Base-by-base conservation (phyloP, 371 early-diverging fungal genomes). In the Thermomucor indicae-seudaticae region DNA sequence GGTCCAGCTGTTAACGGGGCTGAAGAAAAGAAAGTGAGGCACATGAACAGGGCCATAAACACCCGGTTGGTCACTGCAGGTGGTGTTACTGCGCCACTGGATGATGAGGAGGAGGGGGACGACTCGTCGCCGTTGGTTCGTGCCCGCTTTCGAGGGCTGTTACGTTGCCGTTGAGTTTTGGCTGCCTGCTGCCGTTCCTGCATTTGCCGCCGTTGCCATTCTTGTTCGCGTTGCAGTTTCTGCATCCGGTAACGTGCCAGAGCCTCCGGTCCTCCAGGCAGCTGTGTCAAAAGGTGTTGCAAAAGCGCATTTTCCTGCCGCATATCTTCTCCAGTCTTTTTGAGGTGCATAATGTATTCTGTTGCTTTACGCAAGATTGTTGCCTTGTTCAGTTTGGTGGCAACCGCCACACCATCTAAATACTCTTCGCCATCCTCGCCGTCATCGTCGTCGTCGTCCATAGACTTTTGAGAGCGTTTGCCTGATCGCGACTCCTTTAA, bases 351-450 rank as follows among this genome's bases (percentile, higher is more conserved):
- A 51, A 94, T 93, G 63, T 94, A 93, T 62, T 94, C 92, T 0
- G 93, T 91, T 0, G 92, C 86, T 51, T 91, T 91, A 31, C 89
- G 75, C 53, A 94, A 58, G 34, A 94, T 86, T 1, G 92, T 92
- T 0, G 95, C 95, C 67, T 94, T 94, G 75, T 94, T 92, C 24
- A 89, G 72, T 50, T 91, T 92, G 8, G 88, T 85, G 0, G 88
- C 88, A 1, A 83, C 84, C 1, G 79, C 66, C 6, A 81, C 83
- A 24, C 84, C 84, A 41, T 85, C 88, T 1, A 85, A 72, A 45
- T 79, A 80, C 43, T 84, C 84, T 45, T 77, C 77, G 2, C 77
- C 78, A 19, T 80, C 80, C 11, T 83, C 84, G 6, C 70, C 81
- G 5, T 74, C 82, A 14, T 77, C 80, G 0, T 80, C 84, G 11